phyloP scores from a whole-genome alignment of 345 rosid species.

The Carallia pectinifolia region DNA sequence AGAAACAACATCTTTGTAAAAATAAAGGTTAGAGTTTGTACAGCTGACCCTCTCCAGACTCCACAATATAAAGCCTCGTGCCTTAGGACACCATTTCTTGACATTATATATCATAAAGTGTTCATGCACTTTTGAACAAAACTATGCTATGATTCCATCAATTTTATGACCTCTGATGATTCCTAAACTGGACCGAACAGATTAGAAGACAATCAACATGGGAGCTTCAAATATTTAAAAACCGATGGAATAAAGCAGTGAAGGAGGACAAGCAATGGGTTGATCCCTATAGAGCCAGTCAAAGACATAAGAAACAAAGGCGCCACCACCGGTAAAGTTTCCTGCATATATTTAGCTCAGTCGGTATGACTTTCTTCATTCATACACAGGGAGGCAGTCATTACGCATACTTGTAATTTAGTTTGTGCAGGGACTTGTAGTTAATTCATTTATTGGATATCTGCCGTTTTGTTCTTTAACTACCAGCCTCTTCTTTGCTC shows the following conservation, averaged over 20 bases:
- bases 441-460: conserved; percentile 39
- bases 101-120: no score
- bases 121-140: background rate
- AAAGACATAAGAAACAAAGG: conserved; percentile 28
- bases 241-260: conserved; percentile 74
- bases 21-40: no score
- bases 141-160: background rate
- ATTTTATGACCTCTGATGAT: background rate
- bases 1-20: no score
- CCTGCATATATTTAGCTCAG: background rate
- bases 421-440: conserved; percentile 18
- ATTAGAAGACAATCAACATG: conserved; percentile 87
- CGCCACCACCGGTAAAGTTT: conserved; percentile 17
- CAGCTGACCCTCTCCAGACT: no score
- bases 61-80: no score
- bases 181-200: conserved; percentile 32
- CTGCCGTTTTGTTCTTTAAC: conserved; percentile 1
- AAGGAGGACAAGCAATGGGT: conserved; percentile 67
- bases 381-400: conserved; percentile 1
- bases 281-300: conserved; percentile 48
- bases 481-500: background rate
- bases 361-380: conserved; percentile 9
- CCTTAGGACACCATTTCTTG: no score
- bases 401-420: conserved; percentile 26
- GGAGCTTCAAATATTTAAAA: conserved; percentile 72